phyloP scores from a whole-genome alignment of 2,329 filamentous ascomycete genomes.

The Calonectria henricotiae region DNA sequence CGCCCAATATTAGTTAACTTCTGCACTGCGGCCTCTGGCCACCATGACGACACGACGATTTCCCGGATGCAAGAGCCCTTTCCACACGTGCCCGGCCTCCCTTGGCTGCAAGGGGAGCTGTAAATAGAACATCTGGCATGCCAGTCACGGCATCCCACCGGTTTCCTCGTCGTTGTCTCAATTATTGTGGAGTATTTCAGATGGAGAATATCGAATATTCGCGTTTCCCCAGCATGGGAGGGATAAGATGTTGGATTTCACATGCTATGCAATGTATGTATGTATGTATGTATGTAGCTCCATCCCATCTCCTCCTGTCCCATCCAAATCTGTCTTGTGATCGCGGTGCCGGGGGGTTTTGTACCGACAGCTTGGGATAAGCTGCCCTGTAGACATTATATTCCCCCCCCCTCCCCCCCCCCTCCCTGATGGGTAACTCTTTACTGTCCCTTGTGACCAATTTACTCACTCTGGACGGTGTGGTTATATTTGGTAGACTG shows the following conservation, averaged over 20 bases:
- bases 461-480: neutral
- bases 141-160: constrained; percentile 30
- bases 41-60: constrained; percentile 17
- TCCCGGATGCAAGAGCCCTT: neutral
- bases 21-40: constrained; percentile 1
- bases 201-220: constrained; percentile 19
- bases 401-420: neutral
- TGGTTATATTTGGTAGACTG: neutral
- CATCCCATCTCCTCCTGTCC: neutral
- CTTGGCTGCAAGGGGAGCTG: constrained; percentile 11
- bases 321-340: constrained; percentile 19
- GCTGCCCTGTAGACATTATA: constrained; percentile 1
- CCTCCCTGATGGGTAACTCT: neutral
- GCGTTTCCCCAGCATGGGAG: neutral
- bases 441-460: neutral
- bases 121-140: constrained; percentile 34
- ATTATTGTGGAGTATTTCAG: constrained; percentile 12
- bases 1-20: constrained; percentile 22
- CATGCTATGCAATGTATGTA: neutral
- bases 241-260: constrained; percentile 5
- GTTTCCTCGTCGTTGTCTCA: constrained; percentile 36
- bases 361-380: neutral
- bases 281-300: neutral
- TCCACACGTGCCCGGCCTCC: constrained; percentile 27
- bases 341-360: neutral